phyloP scores from a whole-genome alignment of 352 stramenopile species.

The Peronospora tabacina region DNA sequence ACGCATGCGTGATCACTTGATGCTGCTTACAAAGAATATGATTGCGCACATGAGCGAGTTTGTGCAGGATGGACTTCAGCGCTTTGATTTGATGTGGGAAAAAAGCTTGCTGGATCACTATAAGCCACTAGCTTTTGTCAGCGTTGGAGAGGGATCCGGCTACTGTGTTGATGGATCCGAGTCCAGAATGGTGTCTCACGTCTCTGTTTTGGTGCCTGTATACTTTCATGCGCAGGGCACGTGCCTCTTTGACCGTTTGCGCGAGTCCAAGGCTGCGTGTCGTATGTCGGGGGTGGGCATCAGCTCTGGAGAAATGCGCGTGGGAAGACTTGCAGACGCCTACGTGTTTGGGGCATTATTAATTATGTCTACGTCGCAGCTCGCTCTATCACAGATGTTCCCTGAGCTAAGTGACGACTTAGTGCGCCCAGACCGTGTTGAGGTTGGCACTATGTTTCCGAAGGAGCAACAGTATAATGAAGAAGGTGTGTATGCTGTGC shows the following conservation, averaged over 20 bases:
- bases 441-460: conserved; percentile 40
- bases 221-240: conserved; percentile 73
- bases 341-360: conserved; percentile 80
- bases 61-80: conserved; percentile 71
- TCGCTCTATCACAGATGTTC: conserved; percentile 65
- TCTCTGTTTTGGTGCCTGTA: conserved; percentile 73
- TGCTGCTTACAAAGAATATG: conserved; percentile 80
- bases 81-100: conserved; percentile 79
- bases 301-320: conserved; percentile 45
- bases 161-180: conserved; percentile 67
- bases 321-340: conserved; percentile 61
- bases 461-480: conserved; percentile 85
- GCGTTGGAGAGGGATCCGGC: conserved; percentile 54
- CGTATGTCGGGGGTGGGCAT: conserved; percentile 66
- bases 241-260: conserved; percentile 73
- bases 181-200: conserved; percentile 44
- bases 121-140: conserved; percentile 65
- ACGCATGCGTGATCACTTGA: conserved; percentile 60
- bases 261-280: conserved; percentile 34
- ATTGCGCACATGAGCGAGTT: conserved; percentile 80
- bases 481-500: conserved; percentile 80
- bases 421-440: conserved; percentile 47
- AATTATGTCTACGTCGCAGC: conserved; percentile 71
- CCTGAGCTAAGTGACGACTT: conserved; percentile 57
- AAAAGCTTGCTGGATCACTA: conserved; percentile 76